Percentiles rank a stretch among this genome's conserved stretches.
These are phyloP conservation scores for Imleria badia DNA, from an alignment of 768 basidiomycete genomes.

Conservation along the genomic window DNA sequence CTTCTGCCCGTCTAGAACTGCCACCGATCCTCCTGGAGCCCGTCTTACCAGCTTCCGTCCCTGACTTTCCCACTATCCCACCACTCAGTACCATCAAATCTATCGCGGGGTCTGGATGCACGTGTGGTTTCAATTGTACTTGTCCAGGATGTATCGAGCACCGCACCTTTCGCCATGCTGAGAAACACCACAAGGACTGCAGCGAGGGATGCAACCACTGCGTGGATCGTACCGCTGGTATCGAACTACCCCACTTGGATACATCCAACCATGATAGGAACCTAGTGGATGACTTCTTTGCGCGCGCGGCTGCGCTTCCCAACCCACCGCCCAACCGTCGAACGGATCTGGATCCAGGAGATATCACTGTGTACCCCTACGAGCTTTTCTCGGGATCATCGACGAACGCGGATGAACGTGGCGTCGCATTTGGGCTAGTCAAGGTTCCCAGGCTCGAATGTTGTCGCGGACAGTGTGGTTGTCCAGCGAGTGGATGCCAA, in stretches of 20 bases:
- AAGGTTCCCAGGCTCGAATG: constrained; percentile 66
- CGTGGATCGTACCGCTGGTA: constrained; percentile 49
- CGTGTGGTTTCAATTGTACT: constrained; percentile 64
- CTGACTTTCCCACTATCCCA: constrained; percentile 57
- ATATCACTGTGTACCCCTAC: constrained; percentile 46
- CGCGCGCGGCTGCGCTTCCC: constrained; percentile 70
- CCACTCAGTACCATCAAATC: constrained; percentile 58
- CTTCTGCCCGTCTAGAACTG: constrained; percentile 39
- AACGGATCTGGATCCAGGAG: constrained; percentile 47
- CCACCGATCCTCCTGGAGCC: constrained; percentile 45
- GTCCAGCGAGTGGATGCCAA: constrained; percentile 51
- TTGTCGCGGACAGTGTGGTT: constrained; percentile 61
- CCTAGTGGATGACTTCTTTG: constrained; percentile 64
- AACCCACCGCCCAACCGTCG: constrained; percentile 47
- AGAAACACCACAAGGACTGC: constrained; percentile 37
- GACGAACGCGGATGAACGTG: constrained; percentile 38
- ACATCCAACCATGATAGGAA: constrained; percentile 18
- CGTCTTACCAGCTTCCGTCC: constrained; percentile 25
- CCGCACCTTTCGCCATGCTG: constrained; percentile 51
- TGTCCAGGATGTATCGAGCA: constrained; percentile 77
- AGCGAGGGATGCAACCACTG: constrained; percentile 60
- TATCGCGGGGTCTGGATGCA: constrained; percentile 67
- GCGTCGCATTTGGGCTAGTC: constrained; percentile 48
- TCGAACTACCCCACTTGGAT: constrained; percentile 41
- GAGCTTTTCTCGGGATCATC: constrained; percentile 36